These are phyloP conservation scores for Kurtzmaniella quercitrusa DNA, from an alignment of 1,139 yeast genomes.

Conservation along the genomic window DNA sequence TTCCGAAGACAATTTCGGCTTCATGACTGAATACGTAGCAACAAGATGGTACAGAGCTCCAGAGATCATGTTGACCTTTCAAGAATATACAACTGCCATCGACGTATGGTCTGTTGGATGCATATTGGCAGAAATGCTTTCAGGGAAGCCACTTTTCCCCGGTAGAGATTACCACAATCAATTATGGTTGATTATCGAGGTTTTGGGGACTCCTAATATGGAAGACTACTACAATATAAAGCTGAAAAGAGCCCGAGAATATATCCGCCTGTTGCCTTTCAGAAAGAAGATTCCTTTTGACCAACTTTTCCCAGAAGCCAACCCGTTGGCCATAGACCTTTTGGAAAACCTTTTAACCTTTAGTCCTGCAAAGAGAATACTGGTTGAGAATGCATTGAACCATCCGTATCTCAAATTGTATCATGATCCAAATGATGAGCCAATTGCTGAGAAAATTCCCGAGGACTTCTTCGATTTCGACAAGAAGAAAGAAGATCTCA, in stretches of 20 bases:
- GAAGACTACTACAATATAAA: conserved; percentile 80
- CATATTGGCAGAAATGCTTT: conserved; percentile 86
- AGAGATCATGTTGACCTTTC: conserved; percentile 91
- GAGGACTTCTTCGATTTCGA: conserved; percentile 63
- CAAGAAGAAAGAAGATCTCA: conserved; percentile 47
- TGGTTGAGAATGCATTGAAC: conserved; percentile 59
- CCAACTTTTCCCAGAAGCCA: conserved; percentile 39
- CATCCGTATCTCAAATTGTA: conserved; percentile 65
- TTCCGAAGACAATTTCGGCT: conserved; percentile 48
- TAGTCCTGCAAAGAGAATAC: conserved; percentile 60
- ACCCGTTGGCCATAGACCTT: conserved; percentile 61
- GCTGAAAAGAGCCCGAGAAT: conserved; percentile 81
- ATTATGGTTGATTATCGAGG: conserved; percentile 78
- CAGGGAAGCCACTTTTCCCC: conserved; percentile 85
- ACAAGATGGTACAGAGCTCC: conserved; percentile 98
- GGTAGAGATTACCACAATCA: conserved; percentile 95
- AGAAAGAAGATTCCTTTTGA: conserved; percentile 52
- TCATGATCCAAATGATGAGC: conserved; percentile 73
- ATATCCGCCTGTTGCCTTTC: conserved; percentile 71
- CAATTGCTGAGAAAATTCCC: conserved; percentile 53
- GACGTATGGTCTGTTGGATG: conserved; percentile 98
- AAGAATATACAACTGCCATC: conserved; percentile 89
- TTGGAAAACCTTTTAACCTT: conserved; percentile 56
- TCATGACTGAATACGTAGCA: conserved; percentile 95
- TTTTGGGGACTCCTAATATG: conserved; percentile 83